phyloP scores from a whole-genome alignment of 345 rosid genomes.

The Brassica carinata region DNA sequence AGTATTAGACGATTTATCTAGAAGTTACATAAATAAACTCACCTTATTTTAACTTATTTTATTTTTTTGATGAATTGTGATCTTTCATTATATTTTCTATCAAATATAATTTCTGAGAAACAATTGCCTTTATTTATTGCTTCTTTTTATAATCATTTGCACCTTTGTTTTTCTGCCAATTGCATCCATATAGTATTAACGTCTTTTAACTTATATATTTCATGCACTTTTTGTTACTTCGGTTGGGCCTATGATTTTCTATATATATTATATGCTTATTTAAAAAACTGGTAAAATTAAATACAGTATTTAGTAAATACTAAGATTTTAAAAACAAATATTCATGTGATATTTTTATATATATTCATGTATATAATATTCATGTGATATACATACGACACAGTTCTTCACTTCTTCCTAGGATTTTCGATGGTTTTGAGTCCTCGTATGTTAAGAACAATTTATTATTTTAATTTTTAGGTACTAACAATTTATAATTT shows the following conservation, averaged over 20 bases:
- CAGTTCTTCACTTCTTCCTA: neutral
- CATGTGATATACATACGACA: neutral
- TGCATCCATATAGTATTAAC: neutral
- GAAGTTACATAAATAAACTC: no score
- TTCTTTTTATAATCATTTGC: neutral
- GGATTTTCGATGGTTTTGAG: neutral
- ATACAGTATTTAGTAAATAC: neutral
- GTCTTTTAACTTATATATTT: neutral
- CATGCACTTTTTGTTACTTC: neutral
- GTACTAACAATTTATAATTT: no score
- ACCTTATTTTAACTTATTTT: neutral
- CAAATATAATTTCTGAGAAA: no score
- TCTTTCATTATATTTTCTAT: neutral
- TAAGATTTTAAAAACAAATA: neutral
- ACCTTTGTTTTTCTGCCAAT: neutral
- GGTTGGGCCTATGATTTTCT: neutral
- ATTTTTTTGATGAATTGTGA: neutral
- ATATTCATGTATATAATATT: neutral
- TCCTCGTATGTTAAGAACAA: neutral
- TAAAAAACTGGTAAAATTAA: neutral
- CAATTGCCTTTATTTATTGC: neutral
- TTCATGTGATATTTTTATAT: neutral
- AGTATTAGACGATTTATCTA: no score
- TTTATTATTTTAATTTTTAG: neutral
- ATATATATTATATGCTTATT: neutral